phyloP scores from a whole-genome alignment of 2,329 filamentous ascomycete genomes.

The Pyrenophora graminea region DNA sequence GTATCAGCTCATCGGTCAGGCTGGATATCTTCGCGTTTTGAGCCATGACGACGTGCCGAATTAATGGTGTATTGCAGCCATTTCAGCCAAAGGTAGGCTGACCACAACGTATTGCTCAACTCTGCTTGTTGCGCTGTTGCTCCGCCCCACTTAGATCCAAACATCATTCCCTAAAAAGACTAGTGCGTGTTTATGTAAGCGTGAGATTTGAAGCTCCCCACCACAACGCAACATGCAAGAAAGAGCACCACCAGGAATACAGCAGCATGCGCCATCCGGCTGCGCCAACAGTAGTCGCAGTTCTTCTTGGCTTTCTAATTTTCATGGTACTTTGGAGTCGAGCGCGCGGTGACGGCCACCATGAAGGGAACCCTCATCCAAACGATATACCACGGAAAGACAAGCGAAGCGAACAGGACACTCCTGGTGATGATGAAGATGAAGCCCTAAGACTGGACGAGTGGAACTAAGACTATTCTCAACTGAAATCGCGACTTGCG shows the following conservation, averaged over 20 bases:
- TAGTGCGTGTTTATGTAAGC: neutral
- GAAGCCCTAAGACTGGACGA: too few relatives aligned
- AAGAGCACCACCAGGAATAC: neutral
- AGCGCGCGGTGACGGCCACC: slow-evolving; percentile 33
- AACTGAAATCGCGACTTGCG: too few relatives aligned
- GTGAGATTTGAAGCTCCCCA: neutral
- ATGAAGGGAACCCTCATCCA: slow-evolving; percentile 45
- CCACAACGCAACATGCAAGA: neutral
- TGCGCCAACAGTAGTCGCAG: slow-evolving; percentile 39
- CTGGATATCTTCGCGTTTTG: slow-evolving; percentile 28
- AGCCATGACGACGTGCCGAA: too few relatives aligned
- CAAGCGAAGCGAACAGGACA: neutral
- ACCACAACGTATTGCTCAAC: too few relatives aligned
- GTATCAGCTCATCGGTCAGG: slow-evolving; percentile 73
- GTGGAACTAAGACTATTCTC: too few relatives aligned
- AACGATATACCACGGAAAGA: slow-evolving; percentile 35
- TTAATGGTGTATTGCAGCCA: too few relatives aligned
- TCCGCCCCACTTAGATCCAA: slow-evolving; percentile 13
- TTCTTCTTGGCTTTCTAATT: slow-evolving; percentile 37
- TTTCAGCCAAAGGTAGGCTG: too few relatives aligned
- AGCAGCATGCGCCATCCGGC: slow-evolving; percentile 41
- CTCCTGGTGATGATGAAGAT: neutral
- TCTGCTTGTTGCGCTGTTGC: neutral
- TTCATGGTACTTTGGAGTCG: slow-evolving; percentile 35
- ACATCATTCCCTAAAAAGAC: slow-evolving; percentile 1